phyloP scores from a whole-genome alignment of 1,139 yeast genomes.

The Scheffersomyces segobiensis region DNA sequence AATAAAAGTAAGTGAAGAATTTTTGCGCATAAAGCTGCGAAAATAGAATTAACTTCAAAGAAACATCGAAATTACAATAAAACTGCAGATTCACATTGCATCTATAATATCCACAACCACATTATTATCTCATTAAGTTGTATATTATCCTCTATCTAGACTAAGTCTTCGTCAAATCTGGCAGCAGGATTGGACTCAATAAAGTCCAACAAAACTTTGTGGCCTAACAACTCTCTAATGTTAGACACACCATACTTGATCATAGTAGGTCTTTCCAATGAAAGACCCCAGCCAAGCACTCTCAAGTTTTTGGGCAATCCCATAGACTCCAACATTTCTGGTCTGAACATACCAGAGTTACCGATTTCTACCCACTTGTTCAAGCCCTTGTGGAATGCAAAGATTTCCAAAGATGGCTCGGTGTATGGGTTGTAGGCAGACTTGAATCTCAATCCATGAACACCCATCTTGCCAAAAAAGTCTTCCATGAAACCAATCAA shows the following conservation, averaged over 20 bases:
- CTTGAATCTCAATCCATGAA: slow-evolving; percentile 89
- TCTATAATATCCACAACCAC: neutral
- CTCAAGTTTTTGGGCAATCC: slow-evolving; percentile 93
- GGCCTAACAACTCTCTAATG: slow-evolving; percentile 93
- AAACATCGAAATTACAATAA: too few relatives aligned
- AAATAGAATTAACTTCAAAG: too few relatives aligned
- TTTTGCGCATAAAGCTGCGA: neutral
- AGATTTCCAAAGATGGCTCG: slow-evolving; percentile 97
- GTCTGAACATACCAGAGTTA: slow-evolving; percentile 99
- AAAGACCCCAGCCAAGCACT: slow-evolving; percentile 97
- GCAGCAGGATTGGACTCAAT: slow-evolving; percentile 97
- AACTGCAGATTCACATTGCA: neutral
- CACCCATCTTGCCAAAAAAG: slow-evolving; percentile 97
- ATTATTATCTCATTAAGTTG: neutral
- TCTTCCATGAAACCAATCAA: slow-evolving; percentile 98
- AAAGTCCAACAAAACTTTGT: slow-evolving; percentile 89
- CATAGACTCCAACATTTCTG: slow-evolving; percentile 98
- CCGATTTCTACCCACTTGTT: slow-evolving; percentile 99
- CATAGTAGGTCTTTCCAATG: slow-evolving; percentile 98
- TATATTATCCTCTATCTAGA: slow-evolving; percentile 11
- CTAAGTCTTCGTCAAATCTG: slow-evolving; percentile 70
- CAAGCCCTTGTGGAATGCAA: slow-evolving; percentile 93
- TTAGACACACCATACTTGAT: slow-evolving; percentile 95
- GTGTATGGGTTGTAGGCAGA: slow-evolving; percentile 99
- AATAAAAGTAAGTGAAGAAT: too few relatives aligned